These are phyloP conservation scores for Crataegus laevigata DNA, from an alignment of 306 rosid genomes.

Conservation along the genomic window DNA sequence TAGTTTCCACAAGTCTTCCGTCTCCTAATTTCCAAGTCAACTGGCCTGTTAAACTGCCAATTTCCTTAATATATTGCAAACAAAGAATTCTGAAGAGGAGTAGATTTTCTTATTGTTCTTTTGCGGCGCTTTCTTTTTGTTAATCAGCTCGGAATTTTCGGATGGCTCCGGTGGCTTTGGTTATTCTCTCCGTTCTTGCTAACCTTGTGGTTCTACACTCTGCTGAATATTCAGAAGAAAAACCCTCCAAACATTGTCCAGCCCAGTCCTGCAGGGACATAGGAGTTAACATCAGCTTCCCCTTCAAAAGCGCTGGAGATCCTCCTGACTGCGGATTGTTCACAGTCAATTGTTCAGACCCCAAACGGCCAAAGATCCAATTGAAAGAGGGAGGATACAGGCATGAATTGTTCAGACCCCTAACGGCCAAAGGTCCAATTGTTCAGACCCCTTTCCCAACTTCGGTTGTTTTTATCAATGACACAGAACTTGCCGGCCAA, in stretches of 20 bases:
- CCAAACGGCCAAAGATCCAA: neutral
- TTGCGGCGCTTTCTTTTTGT: neutral
- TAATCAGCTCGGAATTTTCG: neutral
- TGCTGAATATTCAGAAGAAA: neutral
- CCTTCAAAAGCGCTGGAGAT: accelerated
- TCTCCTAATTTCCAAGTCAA: too few species aligned
- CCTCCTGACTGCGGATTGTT: neutral
- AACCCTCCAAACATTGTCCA: neutral
- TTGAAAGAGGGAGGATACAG: neutral
- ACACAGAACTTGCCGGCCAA: accelerated
- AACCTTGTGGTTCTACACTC: constrained; percentile 1
- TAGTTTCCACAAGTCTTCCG: too few species aligned
- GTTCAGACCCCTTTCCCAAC: too few species aligned
- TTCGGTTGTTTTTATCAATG: accelerated
- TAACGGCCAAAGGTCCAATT: too few species aligned
- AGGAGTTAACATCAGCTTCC: neutral
- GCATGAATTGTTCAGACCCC: too few species aligned
- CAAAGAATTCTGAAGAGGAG: neutral
- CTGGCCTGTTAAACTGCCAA: too few species aligned
- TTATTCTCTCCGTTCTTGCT: constrained; percentile 8
- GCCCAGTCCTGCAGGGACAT: accelerated
- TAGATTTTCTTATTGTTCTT: neutral
- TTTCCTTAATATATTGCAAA: too few species aligned
- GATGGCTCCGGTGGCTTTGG: constrained; percentile 4
- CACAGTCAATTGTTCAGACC: neutral